Evolutionary conservation across 129 eudicot genomes (phyloP).

Genomic region (Deinandra increscens): DNA sequence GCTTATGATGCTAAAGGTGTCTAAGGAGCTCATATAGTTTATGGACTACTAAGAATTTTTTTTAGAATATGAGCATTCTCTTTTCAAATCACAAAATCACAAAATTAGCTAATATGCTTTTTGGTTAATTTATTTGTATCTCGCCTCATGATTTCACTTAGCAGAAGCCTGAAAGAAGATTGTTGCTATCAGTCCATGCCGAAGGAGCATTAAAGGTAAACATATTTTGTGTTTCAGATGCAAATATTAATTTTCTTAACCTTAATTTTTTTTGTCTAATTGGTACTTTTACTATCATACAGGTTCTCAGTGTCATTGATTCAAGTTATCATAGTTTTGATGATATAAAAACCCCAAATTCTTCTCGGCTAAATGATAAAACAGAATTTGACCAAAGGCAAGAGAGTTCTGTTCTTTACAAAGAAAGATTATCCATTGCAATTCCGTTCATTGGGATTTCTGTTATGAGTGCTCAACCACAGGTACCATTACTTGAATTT

Average conservation of each 20-base stretch:
- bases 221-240: slow-evolving; percentile 21
- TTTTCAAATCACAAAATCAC: not conserved
- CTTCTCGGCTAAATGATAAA: slow-evolving; percentile 42
- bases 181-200: slow-evolving; percentile 83
- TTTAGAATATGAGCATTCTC: not conserved
- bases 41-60: not conserved
- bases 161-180: slow-evolving; percentile 87
- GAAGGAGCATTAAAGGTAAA: slow-evolving; percentile 95
- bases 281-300: slow-evolving; percentile 23
- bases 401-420: slow-evolving; percentile 46
- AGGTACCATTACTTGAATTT: slow-evolving; percentile 42
- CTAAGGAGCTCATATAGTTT: slow-evolving; percentile 1
- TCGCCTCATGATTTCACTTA: slow-evolving; percentile 19
- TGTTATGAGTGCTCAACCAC: slow-evolving; percentile 74
- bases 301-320: slow-evolving; percentile 94
- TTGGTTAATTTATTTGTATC: slow-evolving; percentile 11
- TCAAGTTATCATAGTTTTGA: slow-evolving; percentile 71
- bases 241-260: slow-evolving; percentile 2
- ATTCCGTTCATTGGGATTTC: slow-evolving; percentile 92
- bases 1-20: slow-evolving; percentile 10
- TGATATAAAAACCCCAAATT: slow-evolving; percentile 48
- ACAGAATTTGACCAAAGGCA: slow-evolving; percentile 39
- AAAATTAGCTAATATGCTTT: not conserved
- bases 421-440: slow-evolving; percentile 57
- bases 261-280: not conserved